Evolutionary conservation across 176 grass and related monocot genomes (phyloP).

Genomic region (Carex kokanica): DNA sequence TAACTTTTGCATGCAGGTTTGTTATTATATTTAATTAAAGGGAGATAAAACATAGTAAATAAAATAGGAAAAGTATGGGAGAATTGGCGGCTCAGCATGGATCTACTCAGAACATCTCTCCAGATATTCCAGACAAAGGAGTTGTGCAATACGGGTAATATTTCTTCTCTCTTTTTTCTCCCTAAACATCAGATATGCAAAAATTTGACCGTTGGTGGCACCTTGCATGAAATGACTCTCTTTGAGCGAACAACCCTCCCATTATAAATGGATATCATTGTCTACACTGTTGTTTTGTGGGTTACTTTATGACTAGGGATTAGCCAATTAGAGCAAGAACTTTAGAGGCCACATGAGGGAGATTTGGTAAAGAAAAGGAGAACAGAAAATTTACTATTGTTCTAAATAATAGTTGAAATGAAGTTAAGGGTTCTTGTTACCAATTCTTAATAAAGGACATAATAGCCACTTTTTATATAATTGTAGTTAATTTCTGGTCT

Average conservation of each 20-base stretch:
- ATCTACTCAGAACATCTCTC: background rate
- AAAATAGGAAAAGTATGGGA: constrained; percentile 23
- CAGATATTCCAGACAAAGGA: constrained; percentile 44
- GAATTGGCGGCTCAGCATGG: constrained; percentile 17
- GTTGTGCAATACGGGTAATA: constrained; percentile 89
- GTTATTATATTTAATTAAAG: constrained; percentile 47
- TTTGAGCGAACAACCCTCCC: background rate
- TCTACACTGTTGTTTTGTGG: background rate
- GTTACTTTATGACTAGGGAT: background rate
- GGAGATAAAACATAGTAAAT: constrained; percentile 16
- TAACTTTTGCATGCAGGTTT: constrained; percentile 74
- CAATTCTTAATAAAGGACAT: background rate
- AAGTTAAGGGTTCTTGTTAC: background rate
- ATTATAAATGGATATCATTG: background rate
- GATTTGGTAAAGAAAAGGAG: no score
- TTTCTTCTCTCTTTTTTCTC: background rate
- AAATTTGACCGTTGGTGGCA: no score
- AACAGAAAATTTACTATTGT: background rate
- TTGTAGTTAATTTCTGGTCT: background rate
- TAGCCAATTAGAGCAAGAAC: background rate
- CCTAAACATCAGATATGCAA: background rate
- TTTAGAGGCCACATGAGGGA: background rate
- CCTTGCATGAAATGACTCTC: no score
- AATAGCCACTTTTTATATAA: background rate
- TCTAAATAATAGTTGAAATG: background rate